Percentiles rank a stretch among this genome's conserved stretches.
phyloP scores from a whole-genome alignment of 495 filamentous ascomycete genomes.

The Neurospora sp. region DNA sequence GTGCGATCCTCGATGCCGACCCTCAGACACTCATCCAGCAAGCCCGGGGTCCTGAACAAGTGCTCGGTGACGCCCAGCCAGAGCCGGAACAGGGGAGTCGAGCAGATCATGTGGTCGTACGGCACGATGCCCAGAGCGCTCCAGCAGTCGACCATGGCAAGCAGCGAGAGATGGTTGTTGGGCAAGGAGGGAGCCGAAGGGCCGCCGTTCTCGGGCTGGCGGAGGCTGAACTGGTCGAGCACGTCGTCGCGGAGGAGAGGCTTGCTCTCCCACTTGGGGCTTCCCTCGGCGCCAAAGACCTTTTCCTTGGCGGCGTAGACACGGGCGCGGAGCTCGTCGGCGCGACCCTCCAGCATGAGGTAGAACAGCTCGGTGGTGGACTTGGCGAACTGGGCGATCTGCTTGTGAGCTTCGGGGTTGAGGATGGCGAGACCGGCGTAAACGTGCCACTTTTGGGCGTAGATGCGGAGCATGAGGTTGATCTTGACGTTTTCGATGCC shows the following conservation, averaged over 20 bases:
- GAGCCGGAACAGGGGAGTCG: constrained; percentile 93
- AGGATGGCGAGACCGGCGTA: constrained; percentile 96
- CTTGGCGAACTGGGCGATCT: constrained; percentile 87
- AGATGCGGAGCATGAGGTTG: constrained; percentile 93
- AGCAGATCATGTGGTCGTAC: constrained; percentile 99
- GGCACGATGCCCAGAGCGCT: constrained; percentile 84
- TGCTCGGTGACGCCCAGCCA: constrained; percentile 98
- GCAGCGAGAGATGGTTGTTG: constrained; percentile 85
- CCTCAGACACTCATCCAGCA: constrained; percentile 76
- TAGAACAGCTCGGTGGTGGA: constrained; percentile 93
- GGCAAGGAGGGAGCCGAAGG: constrained; percentile 45
- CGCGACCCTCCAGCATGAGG: constrained; percentile 80
- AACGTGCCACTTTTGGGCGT: constrained; percentile 98
- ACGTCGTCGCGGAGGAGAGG: constrained; percentile 72
- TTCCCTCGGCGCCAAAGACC: constrained; percentile 55
- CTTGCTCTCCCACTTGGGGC: constrained; percentile 43
- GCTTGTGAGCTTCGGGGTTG: constrained; percentile 80
- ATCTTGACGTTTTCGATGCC: constrained; percentile 99
- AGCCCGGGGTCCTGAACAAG: constrained; percentile 73
- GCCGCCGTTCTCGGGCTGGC: constrained; percentile 20
- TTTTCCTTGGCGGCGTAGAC: constrained; percentile 68
- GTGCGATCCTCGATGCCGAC: constrained; percentile 81
- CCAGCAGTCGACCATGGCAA: constrained; percentile 99
- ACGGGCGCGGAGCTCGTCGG: constrained; percentile 67
- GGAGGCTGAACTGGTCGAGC: constrained; percentile 74